A percentile compares a stretch with the other conserved stretches of the same genome.
Evolutionary conservation across 768 basidiomycete genomes (phyloP).

Genomic region (Lentinula detonsa): DNA sequence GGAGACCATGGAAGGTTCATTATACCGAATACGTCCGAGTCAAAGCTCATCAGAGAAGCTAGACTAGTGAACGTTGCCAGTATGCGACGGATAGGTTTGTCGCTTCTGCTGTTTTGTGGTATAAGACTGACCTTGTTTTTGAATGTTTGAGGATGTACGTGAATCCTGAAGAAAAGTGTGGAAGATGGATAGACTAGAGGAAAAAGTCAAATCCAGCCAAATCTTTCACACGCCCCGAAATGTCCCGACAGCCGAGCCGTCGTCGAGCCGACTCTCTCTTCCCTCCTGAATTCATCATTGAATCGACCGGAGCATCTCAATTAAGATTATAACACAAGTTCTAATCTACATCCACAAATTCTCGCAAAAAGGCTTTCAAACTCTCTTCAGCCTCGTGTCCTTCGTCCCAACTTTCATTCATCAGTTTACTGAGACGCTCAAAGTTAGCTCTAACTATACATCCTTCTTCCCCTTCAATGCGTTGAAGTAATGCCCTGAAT

Average conservation of each 20-base stretch:
- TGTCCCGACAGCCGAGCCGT: too few species aligned
- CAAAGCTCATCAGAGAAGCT: not conserved
- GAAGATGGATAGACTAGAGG: too few species aligned
- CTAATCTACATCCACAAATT: not conserved
- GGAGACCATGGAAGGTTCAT: not conserved
- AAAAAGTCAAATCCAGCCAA: too few species aligned
- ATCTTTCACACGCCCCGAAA: too few species aligned
- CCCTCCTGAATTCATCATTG: too few species aligned
- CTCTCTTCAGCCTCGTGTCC: not conserved
- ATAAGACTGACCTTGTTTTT: not conserved
- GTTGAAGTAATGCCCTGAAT: not conserved
- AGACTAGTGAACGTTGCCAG: not conserved
- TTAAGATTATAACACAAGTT: too few species aligned
- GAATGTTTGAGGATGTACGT: not conserved
- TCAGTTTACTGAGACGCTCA: not conserved
- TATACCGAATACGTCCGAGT: not conserved
- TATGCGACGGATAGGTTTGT: not conserved
- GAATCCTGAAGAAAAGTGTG: too few species aligned
- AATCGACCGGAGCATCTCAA: too few species aligned
- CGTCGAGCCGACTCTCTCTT: too few species aligned
- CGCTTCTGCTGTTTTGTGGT: not conserved
- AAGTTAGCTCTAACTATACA: not conserved
- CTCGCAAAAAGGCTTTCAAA: not conserved
- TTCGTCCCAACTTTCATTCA: not conserved
- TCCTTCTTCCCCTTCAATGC: conserved; percentile 3